A percentile compares a stretch with the other conserved stretches of the same genome.
phyloP scores from a whole-genome alignment of 2,329 filamentous ascomycete genomes.

The Penicillium olsonii region DNA sequence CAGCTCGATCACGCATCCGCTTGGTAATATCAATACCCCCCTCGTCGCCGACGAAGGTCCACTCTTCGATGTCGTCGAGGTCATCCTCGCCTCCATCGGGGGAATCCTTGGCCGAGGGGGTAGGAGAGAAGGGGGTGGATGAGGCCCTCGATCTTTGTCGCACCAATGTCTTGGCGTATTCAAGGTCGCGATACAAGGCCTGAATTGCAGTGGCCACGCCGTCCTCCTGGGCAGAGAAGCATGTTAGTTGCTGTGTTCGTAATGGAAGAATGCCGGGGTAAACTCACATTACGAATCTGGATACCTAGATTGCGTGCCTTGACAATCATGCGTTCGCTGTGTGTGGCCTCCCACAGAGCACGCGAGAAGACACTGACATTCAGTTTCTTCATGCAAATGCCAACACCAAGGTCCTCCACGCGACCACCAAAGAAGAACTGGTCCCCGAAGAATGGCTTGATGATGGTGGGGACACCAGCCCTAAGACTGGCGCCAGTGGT shows the following conservation, averaged over 20 bases:
- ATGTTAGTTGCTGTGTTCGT: slow-evolving; percentile 28
- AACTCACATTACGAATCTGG: slow-evolving; percentile 77
- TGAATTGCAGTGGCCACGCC: slow-evolving; percentile 90
- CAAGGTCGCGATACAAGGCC: slow-evolving; percentile 89
- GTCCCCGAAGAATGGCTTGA: slow-evolving; percentile 96
- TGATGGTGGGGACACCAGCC: slow-evolving; percentile 88
- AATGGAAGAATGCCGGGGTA: background rate
- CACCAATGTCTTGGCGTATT: slow-evolving; percentile 85
- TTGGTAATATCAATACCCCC: slow-evolving; percentile 48
- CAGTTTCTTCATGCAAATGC: slow-evolving; percentile 84
- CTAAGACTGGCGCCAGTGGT: slow-evolving; percentile 92
- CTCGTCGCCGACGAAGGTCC: slow-evolving; percentile 81
- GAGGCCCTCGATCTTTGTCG: slow-evolving; percentile 55
- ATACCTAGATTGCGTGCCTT: slow-evolving; percentile 82
- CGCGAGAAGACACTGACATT: slow-evolving; percentile 82
- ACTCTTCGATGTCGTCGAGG: slow-evolving; percentile 73
- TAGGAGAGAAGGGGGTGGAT: slow-evolving; percentile 37
- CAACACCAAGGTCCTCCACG: slow-evolving; percentile 91
- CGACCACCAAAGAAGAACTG: slow-evolving; percentile 93
- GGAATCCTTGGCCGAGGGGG: slow-evolving; percentile 35
- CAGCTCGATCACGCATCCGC: slow-evolving; percentile 34
- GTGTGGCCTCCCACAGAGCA: slow-evolving; percentile 87
- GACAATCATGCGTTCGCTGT: slow-evolving; percentile 85
- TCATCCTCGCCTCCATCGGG: slow-evolving; percentile 50
- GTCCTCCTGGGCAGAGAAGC: slow-evolving; percentile 63